Percentiles rank a stretch among this genome's conserved stretches.
These are phyloP conservation scores for Theileria equi DNA, from an alignment of 169 alveolate species.

Conservation along the genomic window DNA sequence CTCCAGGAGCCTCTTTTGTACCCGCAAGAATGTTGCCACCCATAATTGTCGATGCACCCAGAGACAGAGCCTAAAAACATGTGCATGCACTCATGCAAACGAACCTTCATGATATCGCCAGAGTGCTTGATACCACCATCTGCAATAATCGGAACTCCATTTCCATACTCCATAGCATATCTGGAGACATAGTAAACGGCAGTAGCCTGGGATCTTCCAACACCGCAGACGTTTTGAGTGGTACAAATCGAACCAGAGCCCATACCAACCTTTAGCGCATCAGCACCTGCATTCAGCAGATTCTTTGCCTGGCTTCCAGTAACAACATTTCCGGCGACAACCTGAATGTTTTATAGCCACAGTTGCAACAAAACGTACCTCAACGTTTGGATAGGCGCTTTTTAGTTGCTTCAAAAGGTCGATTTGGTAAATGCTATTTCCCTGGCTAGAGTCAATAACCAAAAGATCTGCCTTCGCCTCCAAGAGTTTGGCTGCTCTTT, in stretches of 20 bases:
- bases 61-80: conserved; percentile 72
- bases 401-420: conserved; percentile 85
- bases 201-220: conserved; percentile 89
- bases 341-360: conserved; percentile 80
- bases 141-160: conserved; percentile 85
- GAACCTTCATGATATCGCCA: conserved; percentile 88
- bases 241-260: conserved; percentile 96
- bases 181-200: conserved; percentile 88
- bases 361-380: conserved; percentile 80
- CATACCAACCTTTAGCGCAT: conserved; percentile 88
- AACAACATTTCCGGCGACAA: conserved; percentile 92
- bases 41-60: conserved; percentile 93
- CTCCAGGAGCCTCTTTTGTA: conserved; percentile 94
- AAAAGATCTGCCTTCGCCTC: conserved; percentile 75
- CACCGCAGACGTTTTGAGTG: conserved; percentile 86
- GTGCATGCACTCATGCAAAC: neutral
- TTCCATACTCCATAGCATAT: conserved; percentile 74
- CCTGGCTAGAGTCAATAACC: conserved; percentile 91
- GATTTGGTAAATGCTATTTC: conserved; percentile 85
- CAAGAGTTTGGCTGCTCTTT: conserved; percentile 59
- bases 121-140: conserved; percentile 93
- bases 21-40: conserved; percentile 88
- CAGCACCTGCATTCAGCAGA: conserved; percentile 85
- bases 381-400: conserved; percentile 70
- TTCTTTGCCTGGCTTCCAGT: conserved; percentile 86